These are phyloP conservation scores for Saprolegnia diclina DNA, from an alignment of 352 stramenopile species.

Conservation along the genomic window DNA sequence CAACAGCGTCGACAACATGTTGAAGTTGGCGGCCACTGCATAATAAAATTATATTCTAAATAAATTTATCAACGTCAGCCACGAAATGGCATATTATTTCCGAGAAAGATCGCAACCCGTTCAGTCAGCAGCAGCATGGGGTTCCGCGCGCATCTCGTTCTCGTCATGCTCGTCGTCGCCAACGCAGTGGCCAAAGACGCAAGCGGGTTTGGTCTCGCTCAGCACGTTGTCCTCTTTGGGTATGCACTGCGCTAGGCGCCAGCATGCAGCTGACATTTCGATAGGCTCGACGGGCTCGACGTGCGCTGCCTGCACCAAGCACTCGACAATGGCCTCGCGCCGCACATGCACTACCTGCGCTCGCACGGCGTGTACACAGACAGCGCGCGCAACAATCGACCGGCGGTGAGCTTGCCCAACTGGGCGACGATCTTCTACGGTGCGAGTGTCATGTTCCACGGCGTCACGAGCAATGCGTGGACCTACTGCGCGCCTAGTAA, in stretches of 20 bases:
- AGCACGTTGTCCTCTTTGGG: constrained; percentile 25
- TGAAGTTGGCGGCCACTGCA: no score
- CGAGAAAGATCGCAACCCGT: no score
- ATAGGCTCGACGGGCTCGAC: constrained; percentile 25
- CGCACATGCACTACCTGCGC: constrained; percentile 17
- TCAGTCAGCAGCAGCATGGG: neutral
- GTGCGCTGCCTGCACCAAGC: constrained; percentile 26
- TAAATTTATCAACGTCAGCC: no score
- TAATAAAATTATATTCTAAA: no score
- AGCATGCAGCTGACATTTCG: neutral
- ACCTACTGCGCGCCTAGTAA: constrained; percentile 12
- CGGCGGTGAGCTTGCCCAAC: constrained; percentile 24
- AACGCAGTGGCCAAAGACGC: neutral
- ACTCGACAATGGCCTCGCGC: constrained; percentile 13
- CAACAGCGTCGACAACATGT: no score
- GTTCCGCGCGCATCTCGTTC: neutral
- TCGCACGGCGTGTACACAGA: constrained; percentile 23
- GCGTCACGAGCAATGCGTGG: constrained; percentile 23
- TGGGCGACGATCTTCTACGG: constrained; percentile 27
- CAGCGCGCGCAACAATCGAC: constrained; percentile 20
- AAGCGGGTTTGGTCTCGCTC: constrained; percentile 8
- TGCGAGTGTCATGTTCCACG: constrained; percentile 25
- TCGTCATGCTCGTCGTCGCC: neutral
- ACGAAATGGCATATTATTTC: no score
- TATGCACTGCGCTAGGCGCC: neutral